Evolutionary conservation across 2,329 filamentous ascomycete genomes (phyloP).

Genomic region (Sphaerulina musiva): DNA sequence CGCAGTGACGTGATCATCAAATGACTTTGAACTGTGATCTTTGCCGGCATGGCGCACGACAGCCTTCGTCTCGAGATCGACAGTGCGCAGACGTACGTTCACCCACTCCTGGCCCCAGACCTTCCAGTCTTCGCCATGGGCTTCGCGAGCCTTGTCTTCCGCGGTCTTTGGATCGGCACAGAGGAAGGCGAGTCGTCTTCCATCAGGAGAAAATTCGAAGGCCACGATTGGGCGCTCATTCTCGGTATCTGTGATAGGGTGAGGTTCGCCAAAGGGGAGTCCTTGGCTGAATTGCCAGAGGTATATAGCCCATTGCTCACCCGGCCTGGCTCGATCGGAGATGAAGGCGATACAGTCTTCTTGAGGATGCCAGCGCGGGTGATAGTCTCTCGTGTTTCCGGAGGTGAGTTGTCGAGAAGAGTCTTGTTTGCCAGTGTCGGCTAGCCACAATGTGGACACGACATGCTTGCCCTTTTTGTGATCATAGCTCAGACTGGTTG

Average conservation of each 20-base stretch:
- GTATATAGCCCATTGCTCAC: constrained; percentile 32
- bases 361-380: constrained; percentile 27
- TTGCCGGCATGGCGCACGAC: constrained; percentile 13
- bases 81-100: constrained; percentile 29
- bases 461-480: constrained; percentile 21
- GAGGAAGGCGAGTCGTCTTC: constrained; percentile 33
- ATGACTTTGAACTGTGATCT: constrained; percentile 1
- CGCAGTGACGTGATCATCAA: constrained; percentile 26
- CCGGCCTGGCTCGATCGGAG: constrained; percentile 32
- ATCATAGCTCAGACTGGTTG: constrained; percentile 15
- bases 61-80: constrained; percentile 30
- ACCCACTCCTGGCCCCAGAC: constrained; percentile 37
- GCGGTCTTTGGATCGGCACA: constrained; percentile 32
- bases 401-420: constrained; percentile 28
- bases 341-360: constrained; percentile 31
- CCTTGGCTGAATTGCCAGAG: constrained; percentile 18
- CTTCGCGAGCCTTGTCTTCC: constrained; percentile 31
- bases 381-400: constrained; percentile 26
- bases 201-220: constrained; percentile 33
- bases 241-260: constrained; percentile 25
- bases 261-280: constrained; percentile 22
- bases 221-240: constrained; percentile 26
- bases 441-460: constrained; percentile 27
- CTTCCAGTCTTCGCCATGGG: constrained; percentile 31
- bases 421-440: constrained; percentile 20